Conservation (phyloP, 2,329 filamentous ascomycete species). For the Colletotrichum sp. region DNA sequence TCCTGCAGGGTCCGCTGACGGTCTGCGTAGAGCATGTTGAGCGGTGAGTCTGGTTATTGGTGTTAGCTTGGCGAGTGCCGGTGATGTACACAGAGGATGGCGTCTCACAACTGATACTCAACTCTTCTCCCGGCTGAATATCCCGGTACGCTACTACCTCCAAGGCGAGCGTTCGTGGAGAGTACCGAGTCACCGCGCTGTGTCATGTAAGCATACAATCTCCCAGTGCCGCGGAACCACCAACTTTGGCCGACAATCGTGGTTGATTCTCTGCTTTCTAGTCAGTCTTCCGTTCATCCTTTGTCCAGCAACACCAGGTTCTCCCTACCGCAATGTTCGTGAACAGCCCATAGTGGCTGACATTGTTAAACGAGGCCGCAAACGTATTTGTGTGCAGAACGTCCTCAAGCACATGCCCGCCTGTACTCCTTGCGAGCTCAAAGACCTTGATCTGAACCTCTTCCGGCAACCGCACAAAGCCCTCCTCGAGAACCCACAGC, state of each 20-base stretch:
- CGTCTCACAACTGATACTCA: constrained; percentile 38
- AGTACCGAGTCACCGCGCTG: constrained; percentile 37
- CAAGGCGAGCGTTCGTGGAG: constrained; percentile 31
- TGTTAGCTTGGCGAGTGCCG: neutral
- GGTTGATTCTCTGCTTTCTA: constrained; percentile 33
- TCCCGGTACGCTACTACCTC: constrained; percentile 37
- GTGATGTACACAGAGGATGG: neutral
- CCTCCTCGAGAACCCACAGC: constrained; percentile 29
- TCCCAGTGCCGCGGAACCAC: neutral
- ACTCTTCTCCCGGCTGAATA: constrained; percentile 36
- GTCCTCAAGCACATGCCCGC: constrained; percentile 35
- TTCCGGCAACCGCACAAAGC: constrained; percentile 30
- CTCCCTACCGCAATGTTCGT: constrained; percentile 30
- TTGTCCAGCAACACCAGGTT: neutral
- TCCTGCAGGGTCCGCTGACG: constrained; percentile 25
- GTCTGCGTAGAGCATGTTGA: constrained; percentile 28
- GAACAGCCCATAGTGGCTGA: constrained; percentile 33
- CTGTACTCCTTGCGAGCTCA: constrained; percentile 31
- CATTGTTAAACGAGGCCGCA: constrained; percentile 26
- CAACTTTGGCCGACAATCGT: constrained; percentile 40
- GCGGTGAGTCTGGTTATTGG: constrained; percentile 24
- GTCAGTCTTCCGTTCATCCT: no score
- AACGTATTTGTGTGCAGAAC: constrained; percentile 39
- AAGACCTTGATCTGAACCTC: constrained; percentile 25
- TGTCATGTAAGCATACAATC: neutral